Conservation (phyloP, 345 rosid species). For the Eucalyptus pauciflora region DNA sequence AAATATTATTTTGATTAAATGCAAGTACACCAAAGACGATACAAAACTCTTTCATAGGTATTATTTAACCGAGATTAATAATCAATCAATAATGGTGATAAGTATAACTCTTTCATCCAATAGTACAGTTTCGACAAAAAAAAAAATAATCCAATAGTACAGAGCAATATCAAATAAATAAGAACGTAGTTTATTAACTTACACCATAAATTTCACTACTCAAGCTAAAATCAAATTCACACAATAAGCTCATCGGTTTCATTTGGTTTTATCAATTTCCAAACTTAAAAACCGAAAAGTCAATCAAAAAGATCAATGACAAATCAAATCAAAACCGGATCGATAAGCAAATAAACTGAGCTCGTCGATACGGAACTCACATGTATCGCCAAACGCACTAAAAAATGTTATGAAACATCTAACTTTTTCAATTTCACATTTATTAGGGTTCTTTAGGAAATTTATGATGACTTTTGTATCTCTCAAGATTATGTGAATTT, state of each 20-base stretch:
- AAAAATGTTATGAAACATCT: not conserved
- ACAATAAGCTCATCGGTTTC: not conserved
- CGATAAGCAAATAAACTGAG: not conserved
- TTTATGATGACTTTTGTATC: accelerated
- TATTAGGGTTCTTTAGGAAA: no score
- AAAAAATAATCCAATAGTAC: not conserved
- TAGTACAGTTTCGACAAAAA: no score
- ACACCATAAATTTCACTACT: not conserved
- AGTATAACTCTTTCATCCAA: not conserved
- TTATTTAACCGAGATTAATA: not conserved
- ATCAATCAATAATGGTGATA: not conserved
- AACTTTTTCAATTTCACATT: not conserved
- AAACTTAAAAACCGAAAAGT: not conserved
- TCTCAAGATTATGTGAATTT: no score
- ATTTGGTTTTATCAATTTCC: not conserved
- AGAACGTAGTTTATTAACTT: not conserved
- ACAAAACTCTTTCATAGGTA: not conserved
- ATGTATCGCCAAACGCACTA: not conserved
- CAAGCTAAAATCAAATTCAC: not conserved
- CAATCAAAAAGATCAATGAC: not conserved
- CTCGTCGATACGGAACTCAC: accelerated
- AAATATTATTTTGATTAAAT: not conserved
- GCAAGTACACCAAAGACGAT: not conserved
- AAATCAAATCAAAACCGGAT: no score
- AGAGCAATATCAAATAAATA: not conserved